A percentile compares a stretch with the other conserved stretches of the same genome.
These are phyloP conservation scores for Piper betle DNA, from an alignment of 164 flowering plant genomes.

Conservation along the genomic window DNA sequence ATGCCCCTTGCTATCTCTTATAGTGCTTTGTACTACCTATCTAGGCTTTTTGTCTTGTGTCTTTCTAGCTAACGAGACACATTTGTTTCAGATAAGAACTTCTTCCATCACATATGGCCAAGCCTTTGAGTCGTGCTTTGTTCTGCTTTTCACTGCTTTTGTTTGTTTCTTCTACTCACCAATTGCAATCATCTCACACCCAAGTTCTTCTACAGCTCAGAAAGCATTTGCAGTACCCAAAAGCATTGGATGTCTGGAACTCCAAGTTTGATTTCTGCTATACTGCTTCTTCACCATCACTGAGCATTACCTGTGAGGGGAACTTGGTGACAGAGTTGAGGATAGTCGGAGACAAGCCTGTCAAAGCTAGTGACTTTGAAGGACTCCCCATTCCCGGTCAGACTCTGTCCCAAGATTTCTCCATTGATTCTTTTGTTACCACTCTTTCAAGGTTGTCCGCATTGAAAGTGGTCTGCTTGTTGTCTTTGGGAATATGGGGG, in stretches of 20 bases:
- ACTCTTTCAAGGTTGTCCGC: slow-evolving; percentile 49
- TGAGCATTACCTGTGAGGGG: slow-evolving; percentile 43
- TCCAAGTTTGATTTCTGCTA: slow-evolving; percentile 44
- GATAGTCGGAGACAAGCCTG: slow-evolving; percentile 38
- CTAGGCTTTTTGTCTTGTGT: not conserved
- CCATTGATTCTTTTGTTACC: slow-evolving; percentile 59
- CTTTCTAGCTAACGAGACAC: too few species aligned
- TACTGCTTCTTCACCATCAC: slow-evolving; percentile 25
- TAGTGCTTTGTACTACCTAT: not conserved
- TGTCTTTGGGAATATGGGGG: slow-evolving; percentile 83
- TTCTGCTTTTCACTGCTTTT: slow-evolving; percentile 25
- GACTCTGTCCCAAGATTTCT: slow-evolving; percentile 50
- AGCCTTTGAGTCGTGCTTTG: not conserved
- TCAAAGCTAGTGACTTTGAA: slow-evolving; percentile 22
- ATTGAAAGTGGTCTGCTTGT: slow-evolving; percentile 50
- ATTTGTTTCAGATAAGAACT: too few species aligned
- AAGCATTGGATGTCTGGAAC: slow-evolving; percentile 50
- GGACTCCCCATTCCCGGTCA: slow-evolving; percentile 43
- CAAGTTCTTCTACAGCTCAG: slow-evolving; percentile 62
- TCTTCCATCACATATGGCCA: not conserved
- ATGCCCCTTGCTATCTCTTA: not conserved
- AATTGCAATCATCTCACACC: slow-evolving; percentile 61
- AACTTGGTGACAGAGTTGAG: slow-evolving; percentile 49
- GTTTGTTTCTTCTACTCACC: slow-evolving; percentile 25
- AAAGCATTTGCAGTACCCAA: slow-evolving; percentile 71